Percentiles rank a stretch among this genome's conserved stretches.
phyloP scores from a whole-genome alignment of 306 rosid species.

The Rubus parviflorus region DNA sequence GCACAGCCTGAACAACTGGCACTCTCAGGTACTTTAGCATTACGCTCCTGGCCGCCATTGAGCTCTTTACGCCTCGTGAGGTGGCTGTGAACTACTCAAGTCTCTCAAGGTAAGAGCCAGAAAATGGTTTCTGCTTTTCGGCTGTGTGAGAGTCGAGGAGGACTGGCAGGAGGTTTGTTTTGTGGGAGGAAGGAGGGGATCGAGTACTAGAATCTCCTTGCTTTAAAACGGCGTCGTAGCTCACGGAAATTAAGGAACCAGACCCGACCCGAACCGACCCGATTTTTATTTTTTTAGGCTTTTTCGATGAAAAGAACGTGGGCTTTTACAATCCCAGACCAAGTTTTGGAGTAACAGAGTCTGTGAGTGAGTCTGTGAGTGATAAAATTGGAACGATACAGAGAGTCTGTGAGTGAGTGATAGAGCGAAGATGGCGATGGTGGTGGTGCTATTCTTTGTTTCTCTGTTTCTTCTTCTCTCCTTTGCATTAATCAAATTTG shows the following conservation, averaged over 20 bases:
- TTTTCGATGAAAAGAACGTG: neutral
- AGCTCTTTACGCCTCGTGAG: no score
- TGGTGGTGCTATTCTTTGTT: constrained; percentile 23
- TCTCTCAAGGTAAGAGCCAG: no score
- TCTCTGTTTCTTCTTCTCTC: constrained; percentile 29
- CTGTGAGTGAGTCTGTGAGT: no score
- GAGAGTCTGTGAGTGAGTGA: neutral
- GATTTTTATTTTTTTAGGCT: neutral
- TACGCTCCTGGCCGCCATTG: constrained; percentile 68
- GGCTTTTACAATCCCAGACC: no score
- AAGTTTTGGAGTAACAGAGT: no score
- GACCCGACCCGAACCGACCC: no score
- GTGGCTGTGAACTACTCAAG: no score
- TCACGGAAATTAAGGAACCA: no score
- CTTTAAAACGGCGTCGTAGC: no score
- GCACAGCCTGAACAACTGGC: constrained; percentile 49
- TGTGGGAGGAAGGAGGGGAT: neutral
- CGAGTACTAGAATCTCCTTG: no score
- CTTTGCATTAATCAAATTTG: constrained; percentile 47
- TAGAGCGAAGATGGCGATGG: constrained; percentile 7
- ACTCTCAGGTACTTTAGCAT: constrained; percentile 74
- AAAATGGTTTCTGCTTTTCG: neutral
- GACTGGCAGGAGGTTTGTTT: no score
- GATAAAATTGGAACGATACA: no score
- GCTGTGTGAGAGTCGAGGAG: neutral